Percentiles rank a stretch among this genome's conserved stretches.
These are phyloP conservation scores for Linum usitatissimum DNA, from an alignment of 345 rosid genomes.

Conservation along the genomic window DNA sequence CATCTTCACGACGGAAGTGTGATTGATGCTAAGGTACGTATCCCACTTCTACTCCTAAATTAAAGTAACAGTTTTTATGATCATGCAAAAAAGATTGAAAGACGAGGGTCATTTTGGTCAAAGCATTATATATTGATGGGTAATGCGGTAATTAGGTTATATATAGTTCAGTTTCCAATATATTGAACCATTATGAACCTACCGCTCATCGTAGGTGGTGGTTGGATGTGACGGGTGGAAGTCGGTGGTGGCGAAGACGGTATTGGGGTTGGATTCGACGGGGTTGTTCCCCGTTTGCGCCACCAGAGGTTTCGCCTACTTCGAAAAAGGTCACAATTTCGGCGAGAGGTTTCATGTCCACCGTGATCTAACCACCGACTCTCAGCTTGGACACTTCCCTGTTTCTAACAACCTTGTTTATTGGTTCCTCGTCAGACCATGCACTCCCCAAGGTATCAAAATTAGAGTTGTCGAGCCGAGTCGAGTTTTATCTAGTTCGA, in stretches of 20 bases:
- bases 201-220: too few species aligned
- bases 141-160: too few species aligned
- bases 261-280: not conserved
- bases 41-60: not conserved
- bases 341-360: not conserved
- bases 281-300: not conserved
- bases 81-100: too few species aligned
- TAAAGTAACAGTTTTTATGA: too few species aligned
- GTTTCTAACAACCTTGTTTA: conserved; percentile 13
- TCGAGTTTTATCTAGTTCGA: too few species aligned
- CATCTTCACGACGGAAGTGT: conserved; percentile 22
- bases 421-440: conserved; percentile 20
- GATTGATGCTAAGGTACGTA: conserved; percentile 35
- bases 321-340: conserved; percentile 3
- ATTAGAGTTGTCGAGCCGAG: too few species aligned
- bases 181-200: too few species aligned
- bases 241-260: conserved; percentile 3
- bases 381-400: conserved; percentile 19
- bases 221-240: conserved; percentile 18
- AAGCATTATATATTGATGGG: too few species aligned
- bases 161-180: too few species aligned
- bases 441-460: conserved; percentile 20
- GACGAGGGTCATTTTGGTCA: too few species aligned
- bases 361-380: not conserved
- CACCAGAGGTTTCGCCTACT: conserved; percentile 13